Conservation (phyloP, 139 green algal genomes). For the Auxenochlorella pyrenoidosa region DNA sequence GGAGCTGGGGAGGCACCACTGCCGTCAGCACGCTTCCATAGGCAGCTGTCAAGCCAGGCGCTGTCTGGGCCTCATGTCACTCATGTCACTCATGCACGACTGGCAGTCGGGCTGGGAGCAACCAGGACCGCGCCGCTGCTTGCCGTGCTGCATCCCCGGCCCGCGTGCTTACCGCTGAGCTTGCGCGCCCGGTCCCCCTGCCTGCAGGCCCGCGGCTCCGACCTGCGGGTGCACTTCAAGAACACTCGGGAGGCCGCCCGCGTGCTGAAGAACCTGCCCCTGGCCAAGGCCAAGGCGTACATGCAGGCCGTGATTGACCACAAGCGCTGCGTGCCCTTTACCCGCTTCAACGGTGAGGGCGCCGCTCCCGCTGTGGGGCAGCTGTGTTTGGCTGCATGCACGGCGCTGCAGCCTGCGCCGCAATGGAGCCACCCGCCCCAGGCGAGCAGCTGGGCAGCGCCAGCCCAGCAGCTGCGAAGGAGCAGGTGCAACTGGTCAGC, state of each 20-base stretch:
- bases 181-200: not conserved
- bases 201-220: slow-evolving; percentile 83
- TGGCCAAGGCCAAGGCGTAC: slow-evolving; percentile 96
- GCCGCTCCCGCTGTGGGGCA: not conserved
- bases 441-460: not conserved
- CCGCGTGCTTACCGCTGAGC: not conserved
- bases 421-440: no score
- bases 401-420: not conserved
- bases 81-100: no score
- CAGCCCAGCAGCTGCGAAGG: no score
- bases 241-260: slow-evolving; percentile 95
- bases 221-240: slow-evolving; percentile 98
- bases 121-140: no score
- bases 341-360: slow-evolving; percentile 90
- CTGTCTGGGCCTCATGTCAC: no score
- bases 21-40: not conserved
- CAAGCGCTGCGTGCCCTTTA: slow-evolving; percentile 96
- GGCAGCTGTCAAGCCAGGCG: no score
- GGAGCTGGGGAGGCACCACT: not conserved
- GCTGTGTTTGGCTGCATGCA: not conserved
- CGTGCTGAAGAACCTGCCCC: slow-evolving; percentile 85
- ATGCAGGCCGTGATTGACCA: slow-evolving; percentile 95
- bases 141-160: no score
- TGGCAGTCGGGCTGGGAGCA: no score
- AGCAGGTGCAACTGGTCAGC: no score